Conservation (phyloP, 2,329 filamentous ascomycete species). For the Pleoardoris graminearum region DNA sequence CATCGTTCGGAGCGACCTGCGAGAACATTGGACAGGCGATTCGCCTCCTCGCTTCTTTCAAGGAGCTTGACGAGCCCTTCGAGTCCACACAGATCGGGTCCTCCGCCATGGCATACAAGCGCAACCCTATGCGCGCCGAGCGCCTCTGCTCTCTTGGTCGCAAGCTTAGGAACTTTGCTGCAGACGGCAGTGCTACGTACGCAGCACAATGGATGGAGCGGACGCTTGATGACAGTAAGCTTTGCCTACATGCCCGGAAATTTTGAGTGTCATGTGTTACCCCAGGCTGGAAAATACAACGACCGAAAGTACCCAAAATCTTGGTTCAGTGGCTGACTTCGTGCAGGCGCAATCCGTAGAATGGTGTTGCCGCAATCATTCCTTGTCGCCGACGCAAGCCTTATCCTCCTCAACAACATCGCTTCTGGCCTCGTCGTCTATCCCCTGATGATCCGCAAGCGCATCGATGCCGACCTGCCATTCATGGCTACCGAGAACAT, state of each 20-base stretch:
- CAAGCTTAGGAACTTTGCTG: slow-evolving; percentile 57
- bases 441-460: slow-evolving; percentile 69
- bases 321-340: background rate
- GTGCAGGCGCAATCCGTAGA: slow-evolving; percentile 63
- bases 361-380: slow-evolving; percentile 55
- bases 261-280: no score
- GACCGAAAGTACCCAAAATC: no score
- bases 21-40: slow-evolving; percentile 76
- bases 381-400: slow-evolving; percentile 58
- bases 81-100: slow-evolving; percentile 67
- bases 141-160: slow-evolving; percentile 63
- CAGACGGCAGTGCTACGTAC: slow-evolving; percentile 67
- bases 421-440: slow-evolving; percentile 76
- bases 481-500: slow-evolving; percentile 74
- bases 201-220: slow-evolving; percentile 77
- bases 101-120: slow-evolving; percentile 65
- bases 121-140: slow-evolving; percentile 63
- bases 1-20: slow-evolving; percentile 76
- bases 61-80: slow-evolving; percentile 85
- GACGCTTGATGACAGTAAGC: slow-evolving; percentile 68
- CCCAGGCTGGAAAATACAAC: no score
- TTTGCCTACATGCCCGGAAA: no score
- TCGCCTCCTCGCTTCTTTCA: slow-evolving; percentile 71
- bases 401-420: slow-evolving; percentile 72
- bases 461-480: slow-evolving; percentile 75